These are phyloP conservation scores for Gypsophila paniculata DNA, from an alignment of 179 eudicot species.

Conservation along the genomic window DNA sequence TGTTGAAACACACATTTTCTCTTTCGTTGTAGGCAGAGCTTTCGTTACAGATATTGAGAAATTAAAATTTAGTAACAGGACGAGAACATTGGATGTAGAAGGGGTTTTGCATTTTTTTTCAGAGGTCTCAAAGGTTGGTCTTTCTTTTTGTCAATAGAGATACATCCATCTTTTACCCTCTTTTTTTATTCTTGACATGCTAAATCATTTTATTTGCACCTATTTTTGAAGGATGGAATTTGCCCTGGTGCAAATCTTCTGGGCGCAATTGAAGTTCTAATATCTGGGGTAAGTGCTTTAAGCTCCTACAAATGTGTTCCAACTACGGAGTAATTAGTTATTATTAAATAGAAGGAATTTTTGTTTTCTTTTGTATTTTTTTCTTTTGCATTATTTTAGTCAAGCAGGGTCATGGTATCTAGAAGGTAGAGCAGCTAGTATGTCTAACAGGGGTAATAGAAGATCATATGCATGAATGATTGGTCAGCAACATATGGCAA, in stretches of 20 bases:
- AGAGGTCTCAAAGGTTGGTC: conserved; percentile 67
- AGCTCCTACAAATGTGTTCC: not conserved
- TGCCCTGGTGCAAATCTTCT: conserved; percentile 81
- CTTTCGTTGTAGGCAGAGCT: conserved; percentile 99
- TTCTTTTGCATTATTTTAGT: not conserved
- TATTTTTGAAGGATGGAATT: conserved; percentile 63
- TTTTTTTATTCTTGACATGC: conserved; percentile 8
- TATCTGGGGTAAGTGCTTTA: conserved; percentile 70
- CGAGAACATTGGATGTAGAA: conserved; percentile 75
- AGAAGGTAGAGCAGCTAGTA: not conserved
- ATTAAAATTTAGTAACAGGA: conserved; percentile 74
- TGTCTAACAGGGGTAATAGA: not conserved
- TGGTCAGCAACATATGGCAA: too few relatives aligned
- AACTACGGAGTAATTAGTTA: not conserved
- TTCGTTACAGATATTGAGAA: conserved; percentile 96
- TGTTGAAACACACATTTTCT: conserved; percentile 97
- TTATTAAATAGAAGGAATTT: not conserved
- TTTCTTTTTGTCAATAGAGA: conserved; percentile 13
- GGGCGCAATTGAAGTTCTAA: conserved; percentile 84
- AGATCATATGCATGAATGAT: too few relatives aligned
- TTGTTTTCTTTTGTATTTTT: too few relatives aligned
- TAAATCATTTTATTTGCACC: conserved; percentile 14
- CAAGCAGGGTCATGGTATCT: not conserved
- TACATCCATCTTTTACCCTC: not conserved
- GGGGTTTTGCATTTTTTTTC: conserved; percentile 71